phyloP scores from a whole-genome alignment of 345 rosid genomes.

The Salix dunnii region DNA sequence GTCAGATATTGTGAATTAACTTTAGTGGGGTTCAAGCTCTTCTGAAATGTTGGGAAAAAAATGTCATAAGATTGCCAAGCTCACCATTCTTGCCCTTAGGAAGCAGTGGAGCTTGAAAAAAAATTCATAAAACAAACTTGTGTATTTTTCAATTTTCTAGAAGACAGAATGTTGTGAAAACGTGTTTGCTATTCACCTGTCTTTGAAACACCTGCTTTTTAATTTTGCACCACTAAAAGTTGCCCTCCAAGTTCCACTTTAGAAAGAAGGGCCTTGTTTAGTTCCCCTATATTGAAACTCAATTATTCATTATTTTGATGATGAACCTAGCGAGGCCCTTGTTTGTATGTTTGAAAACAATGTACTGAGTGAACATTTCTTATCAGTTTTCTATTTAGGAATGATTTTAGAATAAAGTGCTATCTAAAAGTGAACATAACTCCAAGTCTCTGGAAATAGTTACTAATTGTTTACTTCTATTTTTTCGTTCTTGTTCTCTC shows the following conservation, averaged over 20 bases:
- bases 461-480: too few relatives aligned
- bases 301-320: background rate
- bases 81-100: background rate
- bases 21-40: background rate
- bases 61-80: background rate
- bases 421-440: background rate
- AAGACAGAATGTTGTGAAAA: background rate
- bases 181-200: background rate
- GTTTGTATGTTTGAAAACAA: background rate
- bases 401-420: background rate
- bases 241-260: background rate
- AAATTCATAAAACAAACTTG: background rate
- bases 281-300: background rate
- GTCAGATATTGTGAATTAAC: background rate
- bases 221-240: background rate
- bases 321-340: background rate
- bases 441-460: background rate
- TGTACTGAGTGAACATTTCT: background rate
- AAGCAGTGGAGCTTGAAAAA: background rate
- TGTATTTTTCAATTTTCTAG: background rate
- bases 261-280: background rate
- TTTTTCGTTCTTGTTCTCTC: background rate
- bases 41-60: background rate
- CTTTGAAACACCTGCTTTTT: background rate
- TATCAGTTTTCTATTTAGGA: background rate